Evolutionary conservation across 805 yeast genomes (phyloP).

Genomic region (Saccharomycopsis sp.): DNA sequence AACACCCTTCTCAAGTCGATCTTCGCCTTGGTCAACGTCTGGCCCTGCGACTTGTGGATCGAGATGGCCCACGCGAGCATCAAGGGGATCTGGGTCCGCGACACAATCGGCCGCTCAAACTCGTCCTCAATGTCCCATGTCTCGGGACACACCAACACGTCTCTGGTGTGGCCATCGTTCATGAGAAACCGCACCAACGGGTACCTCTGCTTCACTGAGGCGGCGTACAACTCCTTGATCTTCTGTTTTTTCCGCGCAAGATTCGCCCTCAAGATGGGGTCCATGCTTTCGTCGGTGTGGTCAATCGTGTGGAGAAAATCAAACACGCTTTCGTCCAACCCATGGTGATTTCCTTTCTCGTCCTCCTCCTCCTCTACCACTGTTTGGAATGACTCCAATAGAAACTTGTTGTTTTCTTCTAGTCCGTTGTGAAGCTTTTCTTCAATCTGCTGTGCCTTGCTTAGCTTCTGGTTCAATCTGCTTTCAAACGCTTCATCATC

Average conservation of each 20-base stretch:
- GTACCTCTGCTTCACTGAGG: slow-evolving; percentile 39
- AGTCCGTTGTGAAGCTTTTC: slow-evolving; percentile 17
- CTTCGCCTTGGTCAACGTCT: slow-evolving; percentile 64
- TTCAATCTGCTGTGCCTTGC: slow-evolving; percentile 4
- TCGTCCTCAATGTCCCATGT: slow-evolving; percentile 76
- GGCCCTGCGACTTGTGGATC: slow-evolving; percentile 94
- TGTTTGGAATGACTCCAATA: slow-evolving; percentile 20
- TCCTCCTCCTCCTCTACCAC: slow-evolving; percentile 28
- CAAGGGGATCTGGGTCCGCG: slow-evolving; percentile 74
- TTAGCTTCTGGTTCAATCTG: slow-evolving; percentile 21
- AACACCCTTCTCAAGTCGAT: slow-evolving; percentile 72
- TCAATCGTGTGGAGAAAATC: slow-evolving; percentile 29
- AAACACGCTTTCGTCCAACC: slow-evolving; percentile 40
- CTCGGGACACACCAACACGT: slow-evolving; percentile 69
- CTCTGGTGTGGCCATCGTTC: slow-evolving; percentile 53
- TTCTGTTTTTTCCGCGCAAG: slow-evolving; percentile 41
- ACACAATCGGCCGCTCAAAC: slow-evolving; percentile 49
- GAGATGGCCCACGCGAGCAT: slow-evolving; percentile 96
- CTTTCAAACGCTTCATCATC: slow-evolving; percentile 11
- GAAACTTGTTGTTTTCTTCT: slow-evolving; percentile 19
- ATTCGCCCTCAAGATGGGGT: slow-evolving; percentile 24
- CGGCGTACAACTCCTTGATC: slow-evolving; percentile 33
- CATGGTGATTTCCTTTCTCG: slow-evolving; percentile 26
- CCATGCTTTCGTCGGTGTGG: slow-evolving; percentile 23
- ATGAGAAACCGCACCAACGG: slow-evolving; percentile 75